A percentile compares a stretch with the other conserved stretches of the same genome.
Conservation (phyloP, 495 filamentous ascomycete genomes). For the Collariella sp. region DNA sequence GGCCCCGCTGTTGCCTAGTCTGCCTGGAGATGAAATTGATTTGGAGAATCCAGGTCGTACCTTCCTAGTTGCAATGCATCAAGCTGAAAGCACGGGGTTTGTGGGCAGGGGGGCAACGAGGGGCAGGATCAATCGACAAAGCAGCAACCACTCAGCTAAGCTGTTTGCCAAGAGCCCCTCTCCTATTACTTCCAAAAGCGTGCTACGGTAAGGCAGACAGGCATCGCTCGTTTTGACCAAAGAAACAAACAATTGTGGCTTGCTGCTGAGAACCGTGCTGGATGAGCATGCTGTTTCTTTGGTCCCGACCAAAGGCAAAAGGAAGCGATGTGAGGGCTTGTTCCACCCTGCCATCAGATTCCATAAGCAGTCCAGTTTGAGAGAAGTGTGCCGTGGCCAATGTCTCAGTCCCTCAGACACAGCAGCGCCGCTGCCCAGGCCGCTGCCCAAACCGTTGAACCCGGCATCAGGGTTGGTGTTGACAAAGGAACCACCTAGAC, state of each 20-base stretch:
- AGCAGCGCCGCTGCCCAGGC: no score
- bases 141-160: background rate
- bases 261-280: background rate
- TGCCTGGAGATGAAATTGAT: background rate
- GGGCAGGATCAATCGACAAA: background rate
- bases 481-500: no score
- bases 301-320: background rate
- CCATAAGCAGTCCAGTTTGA: no score
- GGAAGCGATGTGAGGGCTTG: background rate
- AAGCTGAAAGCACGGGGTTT: background rate
- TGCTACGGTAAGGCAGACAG: background rate
- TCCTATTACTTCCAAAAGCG: background rate
- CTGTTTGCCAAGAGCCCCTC: background rate
- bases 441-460: no score
- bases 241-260: background rate
- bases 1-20: constrained; percentile 11
- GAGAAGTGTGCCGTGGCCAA: no score
- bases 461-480: no score
- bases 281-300: background rate
- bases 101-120: background rate
- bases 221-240: background rate
- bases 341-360: no score
- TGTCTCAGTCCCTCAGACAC: no score
- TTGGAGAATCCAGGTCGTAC: no score
- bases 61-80: no score